Conservation (phyloP, 208 protist genomes). For the Leptomonas seymouri region DNA sequence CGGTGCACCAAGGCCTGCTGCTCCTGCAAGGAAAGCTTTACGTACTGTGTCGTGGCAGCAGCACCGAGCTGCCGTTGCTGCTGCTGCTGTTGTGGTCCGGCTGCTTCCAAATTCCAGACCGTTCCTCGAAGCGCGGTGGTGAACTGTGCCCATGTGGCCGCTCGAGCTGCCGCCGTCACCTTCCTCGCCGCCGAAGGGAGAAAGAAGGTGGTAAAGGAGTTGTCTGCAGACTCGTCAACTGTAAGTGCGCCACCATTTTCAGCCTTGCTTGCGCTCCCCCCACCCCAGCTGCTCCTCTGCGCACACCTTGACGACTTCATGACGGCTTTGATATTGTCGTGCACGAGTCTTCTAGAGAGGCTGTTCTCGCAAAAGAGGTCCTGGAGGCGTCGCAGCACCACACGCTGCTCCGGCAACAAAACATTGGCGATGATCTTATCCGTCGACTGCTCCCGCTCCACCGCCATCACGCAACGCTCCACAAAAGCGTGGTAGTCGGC, state of each 20-base stretch:
- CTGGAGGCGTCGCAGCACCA: slow-evolving; percentile 35
- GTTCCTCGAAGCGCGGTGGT: slow-evolving; percentile 60
- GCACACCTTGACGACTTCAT: slow-evolving; percentile 13
- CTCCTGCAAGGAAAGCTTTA: slow-evolving; percentile 61
- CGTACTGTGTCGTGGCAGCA: slow-evolving; percentile 38
- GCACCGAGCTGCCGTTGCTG: slow-evolving; percentile 20
- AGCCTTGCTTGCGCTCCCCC: not conserved
- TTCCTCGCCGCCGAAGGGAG: slow-evolving; percentile 39
- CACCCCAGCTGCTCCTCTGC: not conserved
- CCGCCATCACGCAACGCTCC: slow-evolving; percentile 59
- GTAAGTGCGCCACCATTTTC: not conserved
- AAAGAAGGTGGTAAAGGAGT: slow-evolving; percentile 37
- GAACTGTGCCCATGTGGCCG: slow-evolving; percentile 62
- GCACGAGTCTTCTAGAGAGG: slow-evolving; percentile 38
- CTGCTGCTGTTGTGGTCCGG: slow-evolving; percentile 24
- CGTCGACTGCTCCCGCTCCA: slow-evolving; percentile 62
- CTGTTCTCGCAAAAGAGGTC: slow-evolving; percentile 49
- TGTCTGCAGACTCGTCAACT: slow-evolving; percentile 12
- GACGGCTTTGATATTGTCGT: slow-evolving; percentile 28
- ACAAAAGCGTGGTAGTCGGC: slow-evolving; percentile 80
- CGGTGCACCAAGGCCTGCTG: slow-evolving; percentile 75
- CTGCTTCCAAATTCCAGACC: slow-evolving; percentile 72
- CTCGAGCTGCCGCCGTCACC: slow-evolving; percentile 44
- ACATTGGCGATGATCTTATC: slow-evolving; percentile 56
- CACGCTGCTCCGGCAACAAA: slow-evolving; percentile 40